phyloP scores from a whole-genome alignment of 148 eudicot genomes.

The Cornus suecica region DNA sequence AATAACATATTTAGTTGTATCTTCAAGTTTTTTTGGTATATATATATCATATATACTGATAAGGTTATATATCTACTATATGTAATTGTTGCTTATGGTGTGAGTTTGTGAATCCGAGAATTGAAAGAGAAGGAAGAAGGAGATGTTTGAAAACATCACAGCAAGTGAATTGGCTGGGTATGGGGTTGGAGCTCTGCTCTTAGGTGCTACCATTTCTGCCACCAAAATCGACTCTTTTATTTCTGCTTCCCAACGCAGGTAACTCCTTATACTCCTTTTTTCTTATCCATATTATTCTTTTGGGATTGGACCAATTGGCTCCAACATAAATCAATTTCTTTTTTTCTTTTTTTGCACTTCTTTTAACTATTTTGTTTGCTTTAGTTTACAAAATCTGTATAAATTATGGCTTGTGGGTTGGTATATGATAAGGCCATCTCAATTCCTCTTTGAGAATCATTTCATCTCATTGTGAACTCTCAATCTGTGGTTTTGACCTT shows the following conservation, averaged over 20 bases:
- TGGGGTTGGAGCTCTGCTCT: constrained; percentile 62
- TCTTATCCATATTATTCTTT: background rate
- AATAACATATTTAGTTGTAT: no score
- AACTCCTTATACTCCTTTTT: background rate
- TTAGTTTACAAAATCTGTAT: background rate
- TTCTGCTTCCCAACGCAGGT: constrained; percentile 80
- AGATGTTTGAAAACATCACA: constrained; percentile 67
- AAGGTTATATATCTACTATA: no score
- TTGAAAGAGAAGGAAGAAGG: background rate
- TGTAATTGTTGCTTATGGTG: no score
- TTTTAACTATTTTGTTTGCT: background rate
- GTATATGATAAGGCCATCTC: background rate
- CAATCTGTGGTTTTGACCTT: background rate
- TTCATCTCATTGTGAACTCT: background rate
- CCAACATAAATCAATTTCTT: background rate
- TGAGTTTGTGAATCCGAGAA: background rate
- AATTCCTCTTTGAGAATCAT: background rate
- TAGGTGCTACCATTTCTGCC: constrained; percentile 78
- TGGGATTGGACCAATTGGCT: background rate
- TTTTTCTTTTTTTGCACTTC: background rate
- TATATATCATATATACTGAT: no score
- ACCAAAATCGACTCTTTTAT: constrained; percentile 64
- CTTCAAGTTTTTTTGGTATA: no score
- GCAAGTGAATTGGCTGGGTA: constrained; percentile 67
- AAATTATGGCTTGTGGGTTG: no score